Evolutionary conservation across 495 filamentous ascomycete species (phyloP).

Genomic region (Trichoderma parareesei): DNA sequence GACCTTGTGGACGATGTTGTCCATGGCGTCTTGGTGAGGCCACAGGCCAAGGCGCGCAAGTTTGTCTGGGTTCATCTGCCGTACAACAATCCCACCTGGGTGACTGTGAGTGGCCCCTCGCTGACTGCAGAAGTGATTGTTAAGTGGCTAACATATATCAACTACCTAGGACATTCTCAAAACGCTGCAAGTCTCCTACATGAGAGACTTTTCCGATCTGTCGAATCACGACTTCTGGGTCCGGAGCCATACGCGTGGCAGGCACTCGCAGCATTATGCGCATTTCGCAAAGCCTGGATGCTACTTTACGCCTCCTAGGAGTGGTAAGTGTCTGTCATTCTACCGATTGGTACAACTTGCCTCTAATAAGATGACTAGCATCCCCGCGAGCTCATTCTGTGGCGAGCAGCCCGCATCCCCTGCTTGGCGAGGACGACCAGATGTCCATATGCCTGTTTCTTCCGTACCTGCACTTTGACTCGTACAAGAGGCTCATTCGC

Average conservation of each 20-base stretch:
- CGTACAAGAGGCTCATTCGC: conserved; percentile 50
- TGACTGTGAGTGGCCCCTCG: conserved; percentile 35
- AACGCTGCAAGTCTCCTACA: conserved; percentile 27
- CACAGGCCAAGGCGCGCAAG: conserved; percentile 32
- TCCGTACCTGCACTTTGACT: conserved; percentile 59
- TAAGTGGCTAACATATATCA: background rate
- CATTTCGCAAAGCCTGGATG: conserved; percentile 39
- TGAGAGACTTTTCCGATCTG: conserved; percentile 32
- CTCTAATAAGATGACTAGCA: conserved; percentile 15
- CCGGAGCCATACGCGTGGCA: conserved; percentile 36
- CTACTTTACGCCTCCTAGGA: conserved; percentile 15
- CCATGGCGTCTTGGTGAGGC: conserved; percentile 28
- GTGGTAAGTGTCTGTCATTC: background rate
- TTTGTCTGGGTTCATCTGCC: conserved; percentile 62
- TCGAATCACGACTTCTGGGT: conserved; percentile 44
- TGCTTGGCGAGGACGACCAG: conserved; percentile 7
- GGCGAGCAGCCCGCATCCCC: conserved; percentile 1
- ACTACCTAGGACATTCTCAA: conserved; percentile 15
- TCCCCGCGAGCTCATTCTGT: conserved; percentile 24
- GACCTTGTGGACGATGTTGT: conserved; percentile 19
- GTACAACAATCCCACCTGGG: conserved; percentile 59
- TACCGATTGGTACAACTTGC: background rate
- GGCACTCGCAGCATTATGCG: conserved; percentile 37
- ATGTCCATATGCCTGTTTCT: conserved; percentile 37
- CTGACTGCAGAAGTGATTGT: background rate